Evolutionary conservation across 495 filamentous ascomycete species (phyloP).

Genomic region (Pyrenopolyporus hunteri): DNA sequence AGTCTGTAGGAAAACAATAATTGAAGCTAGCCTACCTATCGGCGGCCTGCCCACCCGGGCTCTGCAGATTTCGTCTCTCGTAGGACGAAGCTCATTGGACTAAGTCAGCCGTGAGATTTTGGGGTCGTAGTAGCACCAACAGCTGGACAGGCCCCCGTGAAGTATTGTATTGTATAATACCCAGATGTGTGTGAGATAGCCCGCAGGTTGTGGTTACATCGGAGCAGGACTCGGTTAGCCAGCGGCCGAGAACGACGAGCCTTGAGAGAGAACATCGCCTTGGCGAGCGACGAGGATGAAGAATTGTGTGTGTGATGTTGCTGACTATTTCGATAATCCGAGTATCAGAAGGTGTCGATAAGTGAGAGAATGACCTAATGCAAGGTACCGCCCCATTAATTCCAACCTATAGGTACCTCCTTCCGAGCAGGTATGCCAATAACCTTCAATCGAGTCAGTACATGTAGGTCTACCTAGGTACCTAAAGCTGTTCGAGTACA

Average conservation of each 20-base stretch:
- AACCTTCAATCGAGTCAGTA: too few relatives aligned
- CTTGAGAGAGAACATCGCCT: constrained; percentile 5
- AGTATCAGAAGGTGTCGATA: neutral
- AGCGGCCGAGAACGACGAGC: neutral
- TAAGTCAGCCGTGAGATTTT: constrained; percentile 27
- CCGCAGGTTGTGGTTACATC: constrained; percentile 32
- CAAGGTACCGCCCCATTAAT: neutral
- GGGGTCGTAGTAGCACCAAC: constrained; percentile 28
- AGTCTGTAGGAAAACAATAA: constrained; percentile 6
- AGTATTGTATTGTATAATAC: neutral
- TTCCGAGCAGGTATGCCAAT: too few relatives aligned
- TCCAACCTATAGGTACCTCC: too few relatives aligned
- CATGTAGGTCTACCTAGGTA: too few relatives aligned
- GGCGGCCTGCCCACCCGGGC: constrained; percentile 26
- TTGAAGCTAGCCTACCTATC: constrained; percentile 24
- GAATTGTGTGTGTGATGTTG: neutral
- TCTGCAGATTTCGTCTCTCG: constrained; percentile 17
- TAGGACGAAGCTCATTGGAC: constrained; percentile 24
- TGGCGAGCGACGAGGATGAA: constrained; percentile 5
- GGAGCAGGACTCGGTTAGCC: constrained; percentile 5
- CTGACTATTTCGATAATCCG: neutral
- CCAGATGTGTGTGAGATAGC: constrained; percentile 22
- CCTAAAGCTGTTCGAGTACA: too few relatives aligned
- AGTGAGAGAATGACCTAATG: neutral
- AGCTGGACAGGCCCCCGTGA: constrained; percentile 4